phyloP scores from a whole-genome alignment of 2,329 filamentous ascomycete genomes.

The Arthrobotrys entomopaga region DNA sequence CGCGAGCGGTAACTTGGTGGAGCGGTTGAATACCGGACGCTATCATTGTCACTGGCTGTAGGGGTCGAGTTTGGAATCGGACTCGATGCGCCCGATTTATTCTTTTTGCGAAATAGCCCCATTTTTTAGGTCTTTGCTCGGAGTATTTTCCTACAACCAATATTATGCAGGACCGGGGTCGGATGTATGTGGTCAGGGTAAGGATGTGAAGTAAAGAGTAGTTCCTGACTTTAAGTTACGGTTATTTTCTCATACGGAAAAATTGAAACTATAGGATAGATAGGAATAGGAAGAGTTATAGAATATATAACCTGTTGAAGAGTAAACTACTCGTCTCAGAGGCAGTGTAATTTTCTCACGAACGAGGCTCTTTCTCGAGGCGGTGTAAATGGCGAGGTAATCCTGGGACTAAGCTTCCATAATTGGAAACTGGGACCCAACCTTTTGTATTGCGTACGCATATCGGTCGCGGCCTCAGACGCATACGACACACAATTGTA shows the following conservation, averaged over 20 bases:
- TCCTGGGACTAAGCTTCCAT: constrained; percentile 26
- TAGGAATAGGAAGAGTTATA: background rate
- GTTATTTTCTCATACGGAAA: background rate
- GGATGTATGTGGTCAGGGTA: background rate
- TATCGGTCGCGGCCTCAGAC: too few relatives aligned
- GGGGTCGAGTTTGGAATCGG: constrained; percentile 2
- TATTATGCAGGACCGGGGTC: background rate
- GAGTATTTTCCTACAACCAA: too few relatives aligned
- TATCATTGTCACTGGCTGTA: background rate
- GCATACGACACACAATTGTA: too few relatives aligned
- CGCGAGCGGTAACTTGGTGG: constrained; percentile 14
- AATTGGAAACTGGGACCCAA: constrained; percentile 34
- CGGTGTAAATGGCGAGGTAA: background rate
- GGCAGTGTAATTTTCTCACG: too few relatives aligned
- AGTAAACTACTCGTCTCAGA: too few relatives aligned
- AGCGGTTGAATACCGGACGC: constrained; percentile 10
- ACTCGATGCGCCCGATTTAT: constrained; percentile 14
- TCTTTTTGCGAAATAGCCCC: constrained; percentile 40
- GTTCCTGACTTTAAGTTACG: too few relatives aligned
- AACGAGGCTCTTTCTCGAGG: background rate
- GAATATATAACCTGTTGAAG: background rate
- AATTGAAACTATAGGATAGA: background rate
- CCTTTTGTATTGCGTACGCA: background rate
- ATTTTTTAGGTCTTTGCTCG: constrained; percentile 2
- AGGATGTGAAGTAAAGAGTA: background rate